Evolutionary conservation across 1,139 yeast genomes (phyloP), one percentile per base, ranked within the genome.

Genomic region (Kodamaea sp.): DNA sequence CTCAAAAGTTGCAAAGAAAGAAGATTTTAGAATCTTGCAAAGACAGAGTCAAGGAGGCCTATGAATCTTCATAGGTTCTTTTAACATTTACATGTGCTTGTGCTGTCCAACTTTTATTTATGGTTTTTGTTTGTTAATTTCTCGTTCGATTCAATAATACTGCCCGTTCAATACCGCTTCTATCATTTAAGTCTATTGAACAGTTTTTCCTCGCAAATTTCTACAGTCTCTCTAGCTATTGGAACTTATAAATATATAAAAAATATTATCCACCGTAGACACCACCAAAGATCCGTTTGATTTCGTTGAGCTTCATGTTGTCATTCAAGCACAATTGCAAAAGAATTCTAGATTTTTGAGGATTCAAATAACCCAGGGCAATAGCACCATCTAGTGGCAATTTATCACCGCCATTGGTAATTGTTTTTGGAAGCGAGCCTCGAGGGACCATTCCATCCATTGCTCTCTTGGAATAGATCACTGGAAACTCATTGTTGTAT

Each of bases 1-100:
- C 98, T 20, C 97, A 92, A 68, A 94, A 94, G 66, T 76, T 94
- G 52, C 96, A 92, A 70, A 83, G 99, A 73, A 87, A 78, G 74
- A 86, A 85, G 73, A 94, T 94, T 58, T 70, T 88, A 55, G 79
- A 72, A 26, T 78, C 79, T 41, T 80, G 78, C 52, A 59, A 78
- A 55, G 70, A 67, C 15, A 67, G 70, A 41, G 87, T 84, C 46
- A 83, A 81, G 36, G 67, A 59, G 32, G 68, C 83, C 32, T 83
- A 83, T 50, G 59, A 35, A 14, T 27, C 29, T 14, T 26, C 32
- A 23, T 34, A 15, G 20, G n/a, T 15, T 20, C 14, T 11, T 15
- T 15, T 6, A 8, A n/a, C 24, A 22, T 22, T 28, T 28, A 28
- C 31, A 31, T 31, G 25, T 31, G 25, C 26, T 24, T 21, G 25